Percentiles rank a stretch among this genome's conserved stretches.
Evolutionary conservation across 139 green algal genomes (phyloP).

Genomic region (Chlorella vulgaris): DNA sequence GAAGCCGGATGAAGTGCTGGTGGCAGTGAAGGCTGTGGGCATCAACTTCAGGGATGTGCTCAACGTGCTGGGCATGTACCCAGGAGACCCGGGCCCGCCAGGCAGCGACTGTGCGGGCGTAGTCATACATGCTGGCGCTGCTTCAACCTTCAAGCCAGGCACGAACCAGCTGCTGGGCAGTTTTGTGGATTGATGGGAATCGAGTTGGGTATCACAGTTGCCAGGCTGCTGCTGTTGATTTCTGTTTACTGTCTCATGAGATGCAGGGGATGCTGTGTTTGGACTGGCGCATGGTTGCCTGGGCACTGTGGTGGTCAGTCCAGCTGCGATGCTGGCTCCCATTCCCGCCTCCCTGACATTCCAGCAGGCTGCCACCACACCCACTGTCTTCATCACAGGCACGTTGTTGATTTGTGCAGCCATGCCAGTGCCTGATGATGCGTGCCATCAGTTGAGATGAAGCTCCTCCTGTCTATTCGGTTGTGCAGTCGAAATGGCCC

Average conservation of each 20-base stretch:
- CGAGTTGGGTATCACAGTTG: too few species aligned
- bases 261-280: slow-evolving; percentile 73
- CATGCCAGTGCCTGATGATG: too few species aligned
- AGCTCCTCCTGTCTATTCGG: background rate
- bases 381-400: slow-evolving; percentile 84
- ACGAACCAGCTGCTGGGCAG: background rate
- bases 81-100: slow-evolving; percentile 57
- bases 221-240: background rate
- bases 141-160: background rate
- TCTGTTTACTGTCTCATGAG: background rate
- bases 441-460: too few species aligned
- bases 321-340: slow-evolving; percentile 59
- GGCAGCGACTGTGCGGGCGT: slow-evolving; percentile 68
- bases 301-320: slow-evolving; percentile 68
- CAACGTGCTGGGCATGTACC: slow-evolving; percentile 75
- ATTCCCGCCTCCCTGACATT: slow-evolving; percentile 70
- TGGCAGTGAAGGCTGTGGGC: slow-evolving; percentile 61
- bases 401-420: too few species aligned
- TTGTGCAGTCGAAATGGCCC: slow-evolving; percentile 55
- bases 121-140: slow-evolving; percentile 27
- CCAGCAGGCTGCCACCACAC: slow-evolving; percentile 74
- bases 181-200: too few species aligned
- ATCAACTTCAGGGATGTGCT: slow-evolving; percentile 75
- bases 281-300: slow-evolving; percentile 78
- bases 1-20: slow-evolving; percentile 19